Conservation (phyloP, 2,329 filamentous ascomycete genomes). For the Pochonia chlamydosporia region DNA sequence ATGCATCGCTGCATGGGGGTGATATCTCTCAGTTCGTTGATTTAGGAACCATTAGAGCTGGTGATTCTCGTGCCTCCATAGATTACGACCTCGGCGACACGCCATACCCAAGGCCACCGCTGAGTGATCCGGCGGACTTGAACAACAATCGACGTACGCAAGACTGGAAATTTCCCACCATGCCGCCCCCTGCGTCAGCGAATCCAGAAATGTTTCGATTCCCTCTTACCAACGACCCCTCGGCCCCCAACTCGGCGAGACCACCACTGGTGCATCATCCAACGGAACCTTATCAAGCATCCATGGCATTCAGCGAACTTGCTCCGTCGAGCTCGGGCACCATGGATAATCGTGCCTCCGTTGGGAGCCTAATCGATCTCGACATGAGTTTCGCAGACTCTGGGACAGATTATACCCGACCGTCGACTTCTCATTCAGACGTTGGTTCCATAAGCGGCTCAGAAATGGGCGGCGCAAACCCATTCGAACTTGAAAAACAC, state of each 20-base stretch:
- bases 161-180: constrained; percentile 55
- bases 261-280: constrained; percentile 44
- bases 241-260: constrained; percentile 26
- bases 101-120: constrained; percentile 41
- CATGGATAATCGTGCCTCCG: constrained; percentile 34
- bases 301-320: constrained; percentile 35
- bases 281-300: constrained; percentile 42
- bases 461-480: constrained; percentile 48
- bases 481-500: constrained; percentile 60
- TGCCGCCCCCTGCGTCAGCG: constrained; percentile 44
- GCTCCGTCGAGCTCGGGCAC: constrained; percentile 27
- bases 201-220: constrained; percentile 49
- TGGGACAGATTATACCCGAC: constrained; percentile 43
- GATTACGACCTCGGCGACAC: constrained; percentile 43
- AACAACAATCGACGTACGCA: constrained; percentile 43
- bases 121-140: constrained; percentile 53
- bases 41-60: constrained; percentile 54
- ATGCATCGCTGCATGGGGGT: constrained; percentile 50
- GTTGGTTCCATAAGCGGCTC: constrained; percentile 50
- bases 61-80: constrained; percentile 38
- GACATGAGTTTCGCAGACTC: constrained; percentile 50
- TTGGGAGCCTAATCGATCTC: constrained; percentile 45
- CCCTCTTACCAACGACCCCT: constrained; percentile 32
- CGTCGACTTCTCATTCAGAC: constrained; percentile 56
- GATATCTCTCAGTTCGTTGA: constrained; percentile 54